Base-by-base conservation (phyloP, 495 filamentous ascomycete genomes). In the Daldinia loculata region DNA sequence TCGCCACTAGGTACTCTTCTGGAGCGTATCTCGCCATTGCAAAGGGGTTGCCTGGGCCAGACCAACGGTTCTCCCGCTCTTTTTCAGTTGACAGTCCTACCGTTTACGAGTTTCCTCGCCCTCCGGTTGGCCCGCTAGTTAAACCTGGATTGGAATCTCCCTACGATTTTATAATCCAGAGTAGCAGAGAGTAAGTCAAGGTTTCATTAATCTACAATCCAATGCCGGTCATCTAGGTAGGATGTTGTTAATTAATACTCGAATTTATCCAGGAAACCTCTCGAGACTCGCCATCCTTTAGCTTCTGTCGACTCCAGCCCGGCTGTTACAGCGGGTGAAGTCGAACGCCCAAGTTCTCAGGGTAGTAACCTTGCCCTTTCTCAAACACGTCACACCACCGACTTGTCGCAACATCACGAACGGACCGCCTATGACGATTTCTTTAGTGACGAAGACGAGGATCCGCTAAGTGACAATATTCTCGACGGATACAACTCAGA, bases 11-110 rank as follows among this genome's bases (percentile, higher is more conserved):
- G 56, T 84, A 80, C 77, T 85, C 84, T n/a, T 80, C 83, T 12
- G 77, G 72, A 36, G 80, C 81, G 52, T 78, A 81, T 52, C 75
- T 84, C 17, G 79, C 80, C 26, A 56, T 74, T 24, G 68, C 75
- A 17, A 75, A 74, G 30, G 76, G 76, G 52, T 70, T 82, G 9
- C 77, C 80, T 30, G 72, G 75, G 29, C 84, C 85, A 7, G 84
- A 86, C 50, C 80, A 81, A 41, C 70, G 81, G 29, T 84, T 84
- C 58, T 78, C 79, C n/a, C 77, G 85, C 43, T 82, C 83, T 26
- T 84, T 74, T 74, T 84, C 85, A 9, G 71, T 85, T 51, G 86
- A 88, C 70, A 87, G 86, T 63, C 86, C 85, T 60, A 87, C 84
- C 6, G 79, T 88, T 56, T 86, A 87, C 79, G 85, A 86, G 67